A percentile compares a stretch with the other conserved stretches of the same genome.
These are phyloP conservation scores for Tagetes erecta DNA, from an alignment of 129 eudicot genomes.

Conservation along the genomic window DNA sequence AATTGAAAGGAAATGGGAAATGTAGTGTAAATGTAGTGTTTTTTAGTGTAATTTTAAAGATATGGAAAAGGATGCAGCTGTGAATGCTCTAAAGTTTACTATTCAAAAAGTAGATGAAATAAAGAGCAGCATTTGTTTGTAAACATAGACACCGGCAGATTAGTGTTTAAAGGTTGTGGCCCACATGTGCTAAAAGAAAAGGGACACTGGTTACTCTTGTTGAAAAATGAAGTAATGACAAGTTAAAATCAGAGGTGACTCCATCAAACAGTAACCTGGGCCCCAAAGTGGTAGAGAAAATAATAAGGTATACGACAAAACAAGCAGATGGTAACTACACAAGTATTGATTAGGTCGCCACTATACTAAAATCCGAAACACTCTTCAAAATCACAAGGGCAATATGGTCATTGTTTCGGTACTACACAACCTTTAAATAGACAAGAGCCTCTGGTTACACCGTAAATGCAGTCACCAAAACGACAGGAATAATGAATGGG, in stretches of 20 bases:
- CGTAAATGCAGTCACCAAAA: constrained; percentile 23
- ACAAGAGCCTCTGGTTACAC: constrained; percentile 19
- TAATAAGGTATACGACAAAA: constrained; percentile 30
- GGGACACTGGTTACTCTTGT: constrained; percentile 11
- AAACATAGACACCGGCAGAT: constrained; percentile 26
- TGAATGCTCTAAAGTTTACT: no score
- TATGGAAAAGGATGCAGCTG: no score
- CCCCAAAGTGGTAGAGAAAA: constrained; percentile 22
- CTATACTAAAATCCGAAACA: constrained; percentile 23
- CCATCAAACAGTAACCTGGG: constrained; percentile 17
- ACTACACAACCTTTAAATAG: constrained; percentile 29
- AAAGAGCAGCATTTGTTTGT: constrained; percentile 5
- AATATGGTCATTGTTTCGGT: constrained; percentile 25
- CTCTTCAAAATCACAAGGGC: constrained; percentile 26
- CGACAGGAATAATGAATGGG: constrained; percentile 29
- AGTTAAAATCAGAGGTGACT: constrained; percentile 4
- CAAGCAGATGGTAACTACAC: constrained; percentile 25
- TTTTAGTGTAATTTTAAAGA: no score
- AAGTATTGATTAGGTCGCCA: background rate
- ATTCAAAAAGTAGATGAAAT: background rate
- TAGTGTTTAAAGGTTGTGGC: constrained; percentile 1
- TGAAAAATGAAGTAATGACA: constrained; percentile 18
- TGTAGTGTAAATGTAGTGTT: no score
- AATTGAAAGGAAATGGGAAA: no score
- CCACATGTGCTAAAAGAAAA: constrained; percentile 17